Conservation (phyloP, 176 grass and related monocot species). For the Eleusine indica region DNA sequence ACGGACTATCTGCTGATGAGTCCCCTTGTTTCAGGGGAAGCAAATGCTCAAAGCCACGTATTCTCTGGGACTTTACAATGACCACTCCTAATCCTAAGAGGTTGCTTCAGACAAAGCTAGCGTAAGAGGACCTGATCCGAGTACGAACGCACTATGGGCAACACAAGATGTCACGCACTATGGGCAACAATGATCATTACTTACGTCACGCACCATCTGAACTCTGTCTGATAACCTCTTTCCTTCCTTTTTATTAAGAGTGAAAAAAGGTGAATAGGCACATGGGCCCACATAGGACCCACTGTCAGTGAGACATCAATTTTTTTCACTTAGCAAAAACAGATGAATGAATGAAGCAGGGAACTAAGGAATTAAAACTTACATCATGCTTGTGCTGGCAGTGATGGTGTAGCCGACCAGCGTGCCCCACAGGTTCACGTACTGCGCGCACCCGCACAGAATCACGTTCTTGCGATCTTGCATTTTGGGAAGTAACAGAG, state of each 20-base stretch:
- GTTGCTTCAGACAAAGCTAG: no score
- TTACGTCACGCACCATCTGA: background rate
- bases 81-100: background rate
- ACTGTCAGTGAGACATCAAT: background rate
- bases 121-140: no score
- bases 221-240: background rate
- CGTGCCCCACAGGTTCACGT: conserved; percentile 96
- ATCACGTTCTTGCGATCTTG: conserved; percentile 70
- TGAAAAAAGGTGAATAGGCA: background rate
- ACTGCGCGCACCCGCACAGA: conserved; percentile 85
- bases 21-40: background rate
- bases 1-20: background rate
- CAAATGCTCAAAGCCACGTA: background rate
- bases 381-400: conserved; percentile 97
- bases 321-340: no score
- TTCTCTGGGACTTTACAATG: background rate
- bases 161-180: background rate
- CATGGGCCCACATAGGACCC: background rate
- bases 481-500: background rate
- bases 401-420: conserved; percentile 96
- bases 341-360: background rate
- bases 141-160: no score
- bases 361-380: background rate
- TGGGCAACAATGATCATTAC: background rate
- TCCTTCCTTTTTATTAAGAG: background rate